phyloP scores from a whole-genome alignment of 805 yeast genomes.

The Peterozyma xylosa region DNA sequence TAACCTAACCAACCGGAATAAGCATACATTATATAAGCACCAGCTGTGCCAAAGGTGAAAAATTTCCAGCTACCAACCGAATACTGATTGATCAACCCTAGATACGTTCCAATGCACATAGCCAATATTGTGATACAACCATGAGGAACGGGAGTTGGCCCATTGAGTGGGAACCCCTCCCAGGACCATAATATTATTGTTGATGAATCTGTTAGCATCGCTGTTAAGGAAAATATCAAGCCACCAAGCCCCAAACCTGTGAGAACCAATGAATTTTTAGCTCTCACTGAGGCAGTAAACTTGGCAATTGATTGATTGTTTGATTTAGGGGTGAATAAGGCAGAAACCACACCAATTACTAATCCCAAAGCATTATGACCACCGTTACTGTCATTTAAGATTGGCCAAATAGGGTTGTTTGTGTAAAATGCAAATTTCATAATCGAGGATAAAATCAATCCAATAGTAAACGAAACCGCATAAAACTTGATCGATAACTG shows the following conservation, averaged over 20 bases:
- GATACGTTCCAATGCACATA: constrained; percentile 48
- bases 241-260: constrained; percentile 73
- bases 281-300: background rate
- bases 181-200: constrained; percentile 92
- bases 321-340: constrained; percentile 48
- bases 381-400: constrained; percentile 78
- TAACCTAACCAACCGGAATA: constrained; percentile 67
- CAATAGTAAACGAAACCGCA: constrained; percentile 55
- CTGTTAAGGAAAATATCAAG: constrained; percentile 60
- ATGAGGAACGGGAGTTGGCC: constrained; percentile 84
- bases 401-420: constrained; percentile 95
- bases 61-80: constrained; percentile 1
- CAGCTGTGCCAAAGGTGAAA: constrained; percentile 19
- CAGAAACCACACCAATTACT: constrained; percentile 52
- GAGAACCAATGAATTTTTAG: constrained; percentile 35
- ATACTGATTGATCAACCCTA: constrained; percentile 23
- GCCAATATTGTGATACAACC: constrained; percentile 60
- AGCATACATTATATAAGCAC: constrained; percentile 41
- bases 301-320: constrained; percentile 2
- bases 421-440: constrained; percentile 72
- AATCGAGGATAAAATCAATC: constrained; percentile 66
- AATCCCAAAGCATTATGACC: constrained; percentile 77
- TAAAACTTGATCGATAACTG: constrained; percentile 28
- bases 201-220: constrained; percentile 76
- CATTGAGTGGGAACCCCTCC: constrained; percentile 86